Conservation (phyloP, 805 yeast genomes). For the Candida germanica region DNA sequence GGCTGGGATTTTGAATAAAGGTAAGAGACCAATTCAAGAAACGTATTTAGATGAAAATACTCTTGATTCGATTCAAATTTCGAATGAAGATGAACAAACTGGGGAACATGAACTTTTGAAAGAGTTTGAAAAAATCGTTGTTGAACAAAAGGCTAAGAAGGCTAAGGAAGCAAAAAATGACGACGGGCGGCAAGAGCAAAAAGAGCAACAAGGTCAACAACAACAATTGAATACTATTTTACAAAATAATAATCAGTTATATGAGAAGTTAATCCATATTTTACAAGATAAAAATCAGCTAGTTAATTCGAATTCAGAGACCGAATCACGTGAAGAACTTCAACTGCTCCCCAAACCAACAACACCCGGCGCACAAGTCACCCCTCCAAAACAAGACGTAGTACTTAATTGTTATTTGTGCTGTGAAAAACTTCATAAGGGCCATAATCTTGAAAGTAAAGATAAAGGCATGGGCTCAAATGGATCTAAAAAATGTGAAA, state of each 20-base stretch:
- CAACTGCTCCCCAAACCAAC: neutral
- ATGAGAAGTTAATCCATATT: constrained; percentile 5
- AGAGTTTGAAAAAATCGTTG: constrained; percentile 8
- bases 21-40: constrained; percentile 1
- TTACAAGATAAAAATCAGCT: neutral
- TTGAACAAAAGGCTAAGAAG: constrained; percentile 4
- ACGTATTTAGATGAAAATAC: neutral
- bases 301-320: neutral
- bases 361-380: neutral
- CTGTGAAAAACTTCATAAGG: constrained; percentile 10
- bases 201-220: too few species aligned
- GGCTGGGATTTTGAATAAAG: constrained; percentile 14
- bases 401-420: constrained; percentile 18
- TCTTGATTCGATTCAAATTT: neutral
- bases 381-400: constrained; percentile 8
- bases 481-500: constrained; percentile 12
- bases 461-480: neutral
- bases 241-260: constrained; percentile 5
- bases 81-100: neutral
- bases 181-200: too few species aligned
- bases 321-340: neutral
- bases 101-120: constrained; percentile 6
- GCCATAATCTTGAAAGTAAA: neutral
- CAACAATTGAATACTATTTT: neutral
- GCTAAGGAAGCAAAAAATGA: neutral